These are phyloP conservation scores for Boletellus ananiceps DNA, from an alignment of 768 basidiomycete species.

Conservation along the genomic window DNA sequence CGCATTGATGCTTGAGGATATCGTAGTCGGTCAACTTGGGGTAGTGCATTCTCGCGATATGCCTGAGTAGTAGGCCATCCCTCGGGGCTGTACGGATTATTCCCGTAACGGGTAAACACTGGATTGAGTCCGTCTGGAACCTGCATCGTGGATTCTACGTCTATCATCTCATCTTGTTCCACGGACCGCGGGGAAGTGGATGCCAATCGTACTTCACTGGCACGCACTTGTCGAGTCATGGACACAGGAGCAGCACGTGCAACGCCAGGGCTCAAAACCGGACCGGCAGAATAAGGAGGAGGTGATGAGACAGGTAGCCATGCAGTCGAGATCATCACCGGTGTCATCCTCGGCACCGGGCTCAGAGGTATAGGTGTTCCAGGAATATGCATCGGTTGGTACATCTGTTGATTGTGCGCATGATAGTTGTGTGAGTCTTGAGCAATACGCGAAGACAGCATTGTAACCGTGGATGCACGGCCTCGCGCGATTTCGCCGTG, in stretches of 20 bases:
- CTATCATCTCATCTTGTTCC: conserved; percentile 37
- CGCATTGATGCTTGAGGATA: conserved; percentile 13
- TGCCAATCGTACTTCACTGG: conserved; percentile 25
- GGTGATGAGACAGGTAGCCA: conserved; percentile 17
- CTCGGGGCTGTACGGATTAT: conserved; percentile 12
- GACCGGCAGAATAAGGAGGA: conserved; percentile 9
- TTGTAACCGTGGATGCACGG: conserved; percentile 29
- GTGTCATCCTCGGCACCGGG: conserved; percentile 1
- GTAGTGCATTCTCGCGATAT: conserved; percentile 16
- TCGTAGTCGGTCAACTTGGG: conserved; percentile 17
- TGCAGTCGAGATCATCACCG: conserved; percentile 6
- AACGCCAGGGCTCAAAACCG: conserved; percentile 11
- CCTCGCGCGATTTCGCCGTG: conserved; percentile 23
- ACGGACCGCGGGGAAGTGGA: conserved; percentile 40
- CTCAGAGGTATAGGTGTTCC: conserved; percentile 9
- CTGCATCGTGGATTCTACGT: conserved; percentile 35
- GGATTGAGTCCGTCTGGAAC: conserved; percentile 46
- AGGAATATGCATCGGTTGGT: conserved; percentile 28
- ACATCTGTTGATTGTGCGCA: conserved; percentile 30
- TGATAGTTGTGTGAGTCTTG: conserved; percentile 32
- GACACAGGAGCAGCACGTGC: conserved; percentile 15
- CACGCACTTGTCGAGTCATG: conserved; percentile 1
- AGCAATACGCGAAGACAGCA: conserved; percentile 19
- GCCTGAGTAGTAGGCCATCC: conserved; percentile 17
- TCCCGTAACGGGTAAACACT: conserved; percentile 25